Percentiles rank a stretch among this genome's conserved stretches.
Conservation (phyloP, 192 early-diverging fungal genomes). For the Entomortierella lignicola region DNA sequence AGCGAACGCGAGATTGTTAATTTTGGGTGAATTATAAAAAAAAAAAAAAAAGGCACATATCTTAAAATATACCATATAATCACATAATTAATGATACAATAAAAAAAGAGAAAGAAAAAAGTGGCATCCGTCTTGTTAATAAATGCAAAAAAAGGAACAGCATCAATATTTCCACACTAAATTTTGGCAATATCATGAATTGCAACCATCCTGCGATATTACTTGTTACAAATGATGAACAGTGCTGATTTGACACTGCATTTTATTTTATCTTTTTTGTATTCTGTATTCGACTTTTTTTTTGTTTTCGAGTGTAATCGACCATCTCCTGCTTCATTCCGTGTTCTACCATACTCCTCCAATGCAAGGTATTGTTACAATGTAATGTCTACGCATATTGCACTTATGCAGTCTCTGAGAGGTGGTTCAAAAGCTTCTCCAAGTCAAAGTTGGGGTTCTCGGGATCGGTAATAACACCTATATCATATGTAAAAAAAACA, state of each 20-base stretch:
- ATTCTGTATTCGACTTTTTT: not conserved
- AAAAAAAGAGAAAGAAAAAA: too few species aligned
- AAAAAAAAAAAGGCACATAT: too few species aligned
- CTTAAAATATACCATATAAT: too few species aligned
- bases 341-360: not conserved
- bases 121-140: too few species aligned
- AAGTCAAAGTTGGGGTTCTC: conserved; percentile 70
- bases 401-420: conserved; percentile 53
- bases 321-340: not conserved
- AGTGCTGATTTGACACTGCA: not conserved
- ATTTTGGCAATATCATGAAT: too few species aligned
- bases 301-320: not conserved
- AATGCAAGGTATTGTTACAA: conserved; percentile 25
- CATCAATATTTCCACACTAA: too few species aligned
- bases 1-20: too few species aligned
- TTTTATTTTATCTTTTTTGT: conserved; percentile 12
- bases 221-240: conserved; percentile 5
- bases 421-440: conserved; percentile 63
- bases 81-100: too few species aligned
- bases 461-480: conserved; percentile 62
- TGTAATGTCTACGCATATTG: not conserved
- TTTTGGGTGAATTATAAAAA: too few species aligned
- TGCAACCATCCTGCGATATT: too few species aligned
- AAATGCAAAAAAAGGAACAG: too few species aligned
- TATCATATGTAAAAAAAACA: not conserved